A percentile compares a stretch with the other conserved stretches of the same genome.
These are phyloP conservation scores for Bathelium albidoporum DNA, from an alignment of 495 filamentous ascomycete species.

Conservation along the genomic window DNA sequence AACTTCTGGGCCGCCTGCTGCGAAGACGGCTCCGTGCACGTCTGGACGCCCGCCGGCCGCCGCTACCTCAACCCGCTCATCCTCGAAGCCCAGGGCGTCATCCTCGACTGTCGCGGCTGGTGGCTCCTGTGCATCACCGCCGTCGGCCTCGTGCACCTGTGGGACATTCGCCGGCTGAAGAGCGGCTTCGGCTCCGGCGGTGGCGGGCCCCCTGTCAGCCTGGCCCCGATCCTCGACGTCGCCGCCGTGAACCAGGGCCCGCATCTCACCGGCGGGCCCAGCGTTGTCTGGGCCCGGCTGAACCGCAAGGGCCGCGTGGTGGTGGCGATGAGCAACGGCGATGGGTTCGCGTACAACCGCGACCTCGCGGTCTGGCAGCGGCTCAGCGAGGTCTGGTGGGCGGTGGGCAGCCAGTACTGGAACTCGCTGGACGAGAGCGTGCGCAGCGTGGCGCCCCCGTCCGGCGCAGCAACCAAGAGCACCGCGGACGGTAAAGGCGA, in stretches of 20 bases:
- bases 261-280: constrained; percentile 61
- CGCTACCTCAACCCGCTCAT: constrained; percentile 73
- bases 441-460: background rate
- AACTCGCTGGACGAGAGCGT: constrained; percentile 59
- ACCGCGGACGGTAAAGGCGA: too few relatives aligned
- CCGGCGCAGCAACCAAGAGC: background rate
- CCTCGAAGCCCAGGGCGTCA: constrained; percentile 85
- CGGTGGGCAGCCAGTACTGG: constrained; percentile 96
- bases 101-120: constrained; percentile 78
- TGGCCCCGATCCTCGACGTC: constrained; percentile 82
- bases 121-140: constrained; percentile 85
- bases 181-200: background rate
- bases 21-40: constrained; percentile 85
- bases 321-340: constrained; percentile 80
- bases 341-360: constrained; percentile 80
- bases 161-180: constrained; percentile 72
- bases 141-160: constrained; percentile 82
- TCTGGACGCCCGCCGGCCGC: constrained; percentile 92
- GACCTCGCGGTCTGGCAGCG: constrained; percentile 88
- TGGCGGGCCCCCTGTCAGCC: constrained; percentile 56
- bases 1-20: constrained; percentile 86
- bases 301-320: constrained; percentile 78
- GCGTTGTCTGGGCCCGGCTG: constrained; percentile 78
- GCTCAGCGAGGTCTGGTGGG: constrained; percentile 93
- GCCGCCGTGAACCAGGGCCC: constrained; percentile 59